Base-by-base conservation (phyloP, 2,329 filamentous ascomycete genomes). In the Hypoxylon sp. region DNA sequence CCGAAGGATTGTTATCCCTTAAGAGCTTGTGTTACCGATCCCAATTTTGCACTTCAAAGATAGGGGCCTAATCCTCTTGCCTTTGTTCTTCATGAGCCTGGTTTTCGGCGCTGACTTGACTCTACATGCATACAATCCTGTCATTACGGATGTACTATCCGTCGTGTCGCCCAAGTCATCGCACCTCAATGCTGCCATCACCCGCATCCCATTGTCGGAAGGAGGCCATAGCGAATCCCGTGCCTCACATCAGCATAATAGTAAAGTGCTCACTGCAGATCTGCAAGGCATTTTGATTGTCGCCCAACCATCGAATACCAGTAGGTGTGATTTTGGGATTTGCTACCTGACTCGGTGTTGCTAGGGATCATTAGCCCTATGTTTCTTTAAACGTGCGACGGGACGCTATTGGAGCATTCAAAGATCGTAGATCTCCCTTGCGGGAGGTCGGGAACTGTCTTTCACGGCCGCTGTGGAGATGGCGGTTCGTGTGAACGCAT, bases 261-360 rank as follows among this genome's bases (percentile, higher is more conserved):
- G 58, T 67, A 70, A 69, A 58, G 66, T 71, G 69, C 69, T 71
- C 67, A 71, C 69, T 71, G 63, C 63, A 71, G 69, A 69, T 69
- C 64, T 55, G 59, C 59, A 61, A 39, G 55, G 60, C 56, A 59
- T 61, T 65, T 65, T 61, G 53, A 61, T 57, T 53, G 48, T 41
- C 52, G 43, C 57, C 51, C 52, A 39, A 47, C 51, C 43, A 46
- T 55, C 25, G 8, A 11, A 41, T 41, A 41, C 34, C 37, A 41
- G 37, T 21, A 39, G 29, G 56, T 48, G 56, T 39, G 50, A 57
- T 61, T 43, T n/a, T 53, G 56, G 46, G 50, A 57, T 61, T 43
- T n/a, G 54, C 46, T 54, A 58, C 7, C 21, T 37, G 53, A 56
- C 61, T 61, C 63, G 48, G 64, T 43, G 39, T 53, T 47, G 29